Percentiles rank a stretch among this genome's conserved stretches.
Evolutionary conservation across 2,329 filamentous ascomycete genomes (phyloP).

Genomic region (Onygenales sp.): DNA sequence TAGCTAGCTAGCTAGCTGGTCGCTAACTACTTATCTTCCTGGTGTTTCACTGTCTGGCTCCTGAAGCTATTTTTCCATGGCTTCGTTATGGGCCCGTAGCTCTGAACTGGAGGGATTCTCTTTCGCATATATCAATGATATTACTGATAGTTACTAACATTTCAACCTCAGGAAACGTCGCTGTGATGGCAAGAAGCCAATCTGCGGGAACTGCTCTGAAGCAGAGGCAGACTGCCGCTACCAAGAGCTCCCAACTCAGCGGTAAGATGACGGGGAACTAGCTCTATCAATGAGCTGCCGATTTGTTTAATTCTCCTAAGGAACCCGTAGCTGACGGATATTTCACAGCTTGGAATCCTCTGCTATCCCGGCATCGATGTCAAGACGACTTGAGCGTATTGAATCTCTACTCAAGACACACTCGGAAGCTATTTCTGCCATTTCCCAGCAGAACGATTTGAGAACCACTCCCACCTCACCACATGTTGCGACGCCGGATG

Average conservation of each 20-base stretch:
- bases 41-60: too few species aligned
- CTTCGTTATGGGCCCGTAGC: too few species aligned
- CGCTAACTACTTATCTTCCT: too few species aligned
- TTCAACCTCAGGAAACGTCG: conserved; percentile 7
- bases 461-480: neutral
- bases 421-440: conserved; percentile 2
- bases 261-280: neutral
- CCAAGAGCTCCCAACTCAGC: conserved; percentile 9
- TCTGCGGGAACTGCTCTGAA: conserved; percentile 8
- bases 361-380: neutral
- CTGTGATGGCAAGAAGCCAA: conserved; percentile 10
- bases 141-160: neutral
- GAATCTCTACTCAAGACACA: conserved; percentile 3
- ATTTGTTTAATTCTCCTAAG: neutral
- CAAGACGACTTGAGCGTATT: conserved; percentile 3
- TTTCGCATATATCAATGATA: neutral
- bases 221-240: conserved; percentile 10
- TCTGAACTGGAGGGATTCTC: neutral
- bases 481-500: neutral
- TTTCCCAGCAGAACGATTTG: neutral
- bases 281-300: neutral
- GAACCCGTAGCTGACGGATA: neutral
- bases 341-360: conserved; percentile 2
- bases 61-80: too few species aligned
- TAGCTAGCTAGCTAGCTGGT: too few species aligned